Percentiles rank a stretch among this genome's conserved stretches.
phyloP scores from a whole-genome alignment of 805 yeast species.

The Candida mattraensis region DNA sequence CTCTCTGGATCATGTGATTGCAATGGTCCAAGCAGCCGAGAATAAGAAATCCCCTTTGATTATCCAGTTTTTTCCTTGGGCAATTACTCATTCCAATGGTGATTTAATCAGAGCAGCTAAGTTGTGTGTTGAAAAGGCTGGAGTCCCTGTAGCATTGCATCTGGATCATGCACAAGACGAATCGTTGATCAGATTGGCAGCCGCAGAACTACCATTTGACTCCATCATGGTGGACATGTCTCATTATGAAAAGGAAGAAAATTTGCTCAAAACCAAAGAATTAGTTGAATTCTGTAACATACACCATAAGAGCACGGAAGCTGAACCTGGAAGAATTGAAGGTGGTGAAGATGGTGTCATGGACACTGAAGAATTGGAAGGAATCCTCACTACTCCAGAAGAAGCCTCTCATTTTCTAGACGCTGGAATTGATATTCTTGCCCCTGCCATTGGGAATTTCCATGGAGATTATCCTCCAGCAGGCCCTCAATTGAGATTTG shows the following conservation, averaged over 20 bases:
- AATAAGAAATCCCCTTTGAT: conserved; percentile 34
- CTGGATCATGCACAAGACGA: conserved; percentile 37
- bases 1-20: conserved; percentile 36
- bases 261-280: conserved; percentile 29
- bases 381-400: conserved; percentile 35
- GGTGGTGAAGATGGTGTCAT: conserved; percentile 40
- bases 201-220: conserved; percentile 36
- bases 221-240: conserved; percentile 42
- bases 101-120: conserved; percentile 30
- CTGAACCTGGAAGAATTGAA: conserved; percentile 40
- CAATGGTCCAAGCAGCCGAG: conserved; percentile 38
- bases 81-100: conserved; percentile 34
- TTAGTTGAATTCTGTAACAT: conserved; percentile 31
- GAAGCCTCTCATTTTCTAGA: conserved; percentile 32
- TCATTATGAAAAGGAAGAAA: conserved; percentile 36
- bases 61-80: conserved; percentile 39
- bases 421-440: conserved; percentile 37
- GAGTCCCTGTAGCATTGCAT: conserved; percentile 38
- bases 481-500: conserved; percentile 33
- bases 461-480: conserved; percentile 38
- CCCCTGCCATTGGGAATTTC: conserved; percentile 40
- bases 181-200: conserved; percentile 32
- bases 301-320: conserved; percentile 36
- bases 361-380: conserved; percentile 29
- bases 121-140: conserved; percentile 28